Evolutionary conservation across 2,329 filamentous ascomycete genomes (phyloP), one percentile per base, ranked within the genome.

Genomic region (Teratosphaeria nubilosa): DNA sequence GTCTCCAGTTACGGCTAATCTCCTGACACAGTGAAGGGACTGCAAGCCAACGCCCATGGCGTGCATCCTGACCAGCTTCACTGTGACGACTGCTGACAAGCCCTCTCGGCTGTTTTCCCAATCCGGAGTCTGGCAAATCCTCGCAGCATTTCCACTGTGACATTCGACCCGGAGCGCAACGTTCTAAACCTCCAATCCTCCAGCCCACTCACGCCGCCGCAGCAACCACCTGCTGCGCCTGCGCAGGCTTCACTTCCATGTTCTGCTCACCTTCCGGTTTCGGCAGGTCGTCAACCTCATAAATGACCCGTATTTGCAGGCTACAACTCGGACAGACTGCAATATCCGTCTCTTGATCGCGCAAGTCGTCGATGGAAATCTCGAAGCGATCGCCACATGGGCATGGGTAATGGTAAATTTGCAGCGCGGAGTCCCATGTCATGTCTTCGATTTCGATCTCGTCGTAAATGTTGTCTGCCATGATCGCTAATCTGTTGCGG

Each of bases 361-460:
- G 82, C 67, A 99, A 78, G 73, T 97, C 91, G 57, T 81, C 84
- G 58, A 97, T 84, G 22, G 82, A 83, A 70, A 94, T 96, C 77
- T 96, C 89, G 77, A 99, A 99, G 60, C 89, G 84, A 77, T 99
- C 94, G 77, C 94, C 94, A 75, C 94, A 99, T 1, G 94, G 94
- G 73, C 94, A 99, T 14, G 94, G 94, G 73, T 95, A 96, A 76
- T 92, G 88, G 78, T 96, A 99, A 66, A 96, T 86, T 73, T 96
- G 87, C 48, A 91, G 82, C 3, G 81, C 80, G 53, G 85, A 77
- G 74, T 96, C 91, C 73, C 84, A 96, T 69, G 88, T 94, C 91
- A 96, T 95, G 76, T 99, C 94, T 65, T 97, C 92, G 78, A 97
- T 96, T 74, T 97, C 92, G 75, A 97, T 92, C 75, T 96, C 92